Conservation (phyloP, 73 alveolate species). For the Vitrella brassicaformis region DNA sequence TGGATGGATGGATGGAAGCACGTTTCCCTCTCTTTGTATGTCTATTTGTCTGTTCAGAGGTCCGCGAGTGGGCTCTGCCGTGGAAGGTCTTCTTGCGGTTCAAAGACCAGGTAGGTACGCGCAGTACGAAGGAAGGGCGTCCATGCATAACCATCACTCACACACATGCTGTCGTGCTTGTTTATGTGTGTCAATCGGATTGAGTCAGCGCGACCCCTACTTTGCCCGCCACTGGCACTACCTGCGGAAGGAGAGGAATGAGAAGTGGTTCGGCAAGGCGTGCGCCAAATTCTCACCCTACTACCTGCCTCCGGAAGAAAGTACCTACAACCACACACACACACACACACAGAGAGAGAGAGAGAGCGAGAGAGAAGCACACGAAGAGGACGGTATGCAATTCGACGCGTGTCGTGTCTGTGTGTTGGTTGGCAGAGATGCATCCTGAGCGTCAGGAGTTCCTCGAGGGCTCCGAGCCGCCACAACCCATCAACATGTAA, state of each 20-base stretch:
- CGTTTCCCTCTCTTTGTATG: not conserved
- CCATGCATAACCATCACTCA: too few relatives aligned
- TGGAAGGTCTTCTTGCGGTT: not conserved
- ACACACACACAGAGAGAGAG: not conserved
- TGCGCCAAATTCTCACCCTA: not conserved
- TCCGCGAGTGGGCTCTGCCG: not conserved
- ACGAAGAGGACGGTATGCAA: not conserved
- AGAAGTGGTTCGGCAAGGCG: not conserved
- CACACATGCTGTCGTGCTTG: too few relatives aligned
- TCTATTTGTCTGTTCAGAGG: not conserved
- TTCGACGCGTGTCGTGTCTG: not conserved
- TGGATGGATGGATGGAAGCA: not conserved
- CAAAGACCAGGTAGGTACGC: not conserved
- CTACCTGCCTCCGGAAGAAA: not conserved
- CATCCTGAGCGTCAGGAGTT: not conserved
- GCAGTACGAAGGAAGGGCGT: too few relatives aligned
- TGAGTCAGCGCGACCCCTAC: not conserved
- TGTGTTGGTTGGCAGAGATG: not conserved
- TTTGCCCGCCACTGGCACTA: not conserved
- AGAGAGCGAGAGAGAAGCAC: not conserved
- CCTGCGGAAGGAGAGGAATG: not conserved
- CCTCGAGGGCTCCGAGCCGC: not conserved
- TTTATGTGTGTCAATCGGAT: not conserved
- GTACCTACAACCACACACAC: not conserved
- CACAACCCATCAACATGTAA: not conserved